Conservation (phyloP, 2,329 filamentous ascomycete species). For the Cytospora piceae region DNA sequence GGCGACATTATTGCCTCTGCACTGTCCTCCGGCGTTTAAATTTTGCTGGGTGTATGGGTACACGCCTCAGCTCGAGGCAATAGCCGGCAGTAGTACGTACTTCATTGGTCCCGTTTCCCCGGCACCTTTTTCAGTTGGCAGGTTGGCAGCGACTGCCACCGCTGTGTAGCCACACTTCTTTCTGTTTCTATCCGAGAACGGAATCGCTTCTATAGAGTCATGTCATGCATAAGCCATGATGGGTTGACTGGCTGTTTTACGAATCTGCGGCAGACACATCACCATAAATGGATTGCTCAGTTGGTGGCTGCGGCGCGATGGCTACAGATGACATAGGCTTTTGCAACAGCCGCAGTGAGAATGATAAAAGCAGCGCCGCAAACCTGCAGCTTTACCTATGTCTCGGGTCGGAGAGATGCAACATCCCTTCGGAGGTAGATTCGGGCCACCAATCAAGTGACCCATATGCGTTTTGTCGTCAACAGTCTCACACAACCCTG, state of each 20-base stretch:
- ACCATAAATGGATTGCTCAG: background rate
- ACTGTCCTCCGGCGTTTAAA: background rate
- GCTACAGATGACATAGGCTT: background rate
- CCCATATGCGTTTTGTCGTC: background rate
- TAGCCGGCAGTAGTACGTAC: background rate
- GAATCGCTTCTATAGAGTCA: background rate
- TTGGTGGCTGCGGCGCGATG: background rate
- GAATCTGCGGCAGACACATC: background rate
- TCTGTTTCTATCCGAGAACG: background rate
- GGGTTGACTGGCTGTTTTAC: background rate
- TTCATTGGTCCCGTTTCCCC: background rate
- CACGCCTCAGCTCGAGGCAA: background rate
- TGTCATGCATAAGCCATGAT: background rate
- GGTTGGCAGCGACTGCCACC: background rate
- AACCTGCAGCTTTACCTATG: slow-evolving; percentile 1
- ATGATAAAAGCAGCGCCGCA: background rate
- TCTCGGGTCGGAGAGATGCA: background rate
- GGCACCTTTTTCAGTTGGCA: background rate
- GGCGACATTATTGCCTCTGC: background rate
- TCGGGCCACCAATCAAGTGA: background rate
- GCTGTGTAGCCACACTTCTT: background rate
- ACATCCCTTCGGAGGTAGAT: background rate
- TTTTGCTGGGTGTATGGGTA: background rate
- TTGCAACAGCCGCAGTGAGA: background rate
- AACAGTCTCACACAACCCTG: background rate